Evolutionary conservation across 177 flowering plant species (phyloP).

Genomic region (Vitis hybrid): DNA sequence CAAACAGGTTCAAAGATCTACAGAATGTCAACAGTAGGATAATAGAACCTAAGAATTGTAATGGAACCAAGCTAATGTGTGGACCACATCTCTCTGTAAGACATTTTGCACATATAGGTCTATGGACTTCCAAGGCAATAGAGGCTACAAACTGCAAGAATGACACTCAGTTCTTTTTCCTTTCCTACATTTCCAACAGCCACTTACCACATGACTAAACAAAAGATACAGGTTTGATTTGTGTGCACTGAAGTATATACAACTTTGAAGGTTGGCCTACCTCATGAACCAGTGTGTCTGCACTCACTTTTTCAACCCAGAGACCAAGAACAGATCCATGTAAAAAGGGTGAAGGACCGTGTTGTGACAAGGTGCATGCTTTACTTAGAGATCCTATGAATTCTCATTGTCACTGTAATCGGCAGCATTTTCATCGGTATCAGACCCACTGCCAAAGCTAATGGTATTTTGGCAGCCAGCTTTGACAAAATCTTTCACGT

Average conservation of each 20-base stretch:
- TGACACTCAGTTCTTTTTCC: too few species aligned
- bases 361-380: too few species aligned
- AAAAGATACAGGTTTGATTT: neutral
- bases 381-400: neutral
- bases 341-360: neutral
- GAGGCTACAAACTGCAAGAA: too few species aligned
- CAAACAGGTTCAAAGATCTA: neutral
- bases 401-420: constrained; percentile 23
- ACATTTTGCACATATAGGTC: too few species aligned
- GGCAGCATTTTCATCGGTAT: constrained; percentile 36
- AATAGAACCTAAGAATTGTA: neutral
- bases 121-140: too few species aligned
- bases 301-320: neutral
- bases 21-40: neutral
- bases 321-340: neutral
- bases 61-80: neutral
- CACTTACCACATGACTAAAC: too few species aligned
- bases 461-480: constrained; percentile 25
- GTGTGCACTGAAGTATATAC: constrained; percentile 1
- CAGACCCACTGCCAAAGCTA: constrained; percentile 41
- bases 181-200: too few species aligned
- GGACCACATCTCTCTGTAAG: neutral
- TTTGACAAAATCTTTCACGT: constrained; percentile 41
- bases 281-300: constrained; percentile 1
- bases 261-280: neutral